Percentiles rank a stretch among this genome's conserved stretches.
Evolutionary conservation across 208 protist species (phyloP).

Genomic region (Porcisia deanei): DNA sequence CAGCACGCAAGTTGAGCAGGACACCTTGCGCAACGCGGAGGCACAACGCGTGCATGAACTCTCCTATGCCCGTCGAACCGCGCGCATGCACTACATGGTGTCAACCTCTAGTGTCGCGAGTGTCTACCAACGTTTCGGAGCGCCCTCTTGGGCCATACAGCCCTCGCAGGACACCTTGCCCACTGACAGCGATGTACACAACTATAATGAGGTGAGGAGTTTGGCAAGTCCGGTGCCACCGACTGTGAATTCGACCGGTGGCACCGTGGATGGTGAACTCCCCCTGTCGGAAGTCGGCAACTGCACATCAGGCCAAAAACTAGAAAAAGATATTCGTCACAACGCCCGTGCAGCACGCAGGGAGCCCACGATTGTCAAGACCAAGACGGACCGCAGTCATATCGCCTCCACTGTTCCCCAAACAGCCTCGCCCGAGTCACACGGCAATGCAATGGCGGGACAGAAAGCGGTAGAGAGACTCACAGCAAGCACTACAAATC

Average conservation of each 20-base stretch:
- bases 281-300: slow-evolving; percentile 1
- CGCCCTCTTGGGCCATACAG: slow-evolving; percentile 6
- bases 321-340: slow-evolving; percentile 55
- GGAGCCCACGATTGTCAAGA: neutral
- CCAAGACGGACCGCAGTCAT: neutral
- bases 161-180: neutral
- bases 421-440: neutral
- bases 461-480: neutral
- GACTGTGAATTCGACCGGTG: neutral
- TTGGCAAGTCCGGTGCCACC: neutral
- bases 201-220: neutral
- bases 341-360: slow-evolving; percentile 29
- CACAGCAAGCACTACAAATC: neutral
- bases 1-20: slow-evolving; percentile 29
- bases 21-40: slow-evolving; percentile 16
- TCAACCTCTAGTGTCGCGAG: slow-evolving; percentile 54
- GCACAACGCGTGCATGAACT: slow-evolving; percentile 9
- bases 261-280: neutral
- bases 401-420: neutral
- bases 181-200: neutral
- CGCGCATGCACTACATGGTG: slow-evolving; percentile 50
- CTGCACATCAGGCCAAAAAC: slow-evolving; percentile 21
- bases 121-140: slow-evolving; percentile 37
- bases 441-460: neutral
- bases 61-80: slow-evolving; percentile 40